Evolutionary conservation across 2,329 filamentous ascomycete species (phyloP), one percentile per base, ranked within the genome.

Genomic region (Byssoonygena ceratinophila): DNA sequence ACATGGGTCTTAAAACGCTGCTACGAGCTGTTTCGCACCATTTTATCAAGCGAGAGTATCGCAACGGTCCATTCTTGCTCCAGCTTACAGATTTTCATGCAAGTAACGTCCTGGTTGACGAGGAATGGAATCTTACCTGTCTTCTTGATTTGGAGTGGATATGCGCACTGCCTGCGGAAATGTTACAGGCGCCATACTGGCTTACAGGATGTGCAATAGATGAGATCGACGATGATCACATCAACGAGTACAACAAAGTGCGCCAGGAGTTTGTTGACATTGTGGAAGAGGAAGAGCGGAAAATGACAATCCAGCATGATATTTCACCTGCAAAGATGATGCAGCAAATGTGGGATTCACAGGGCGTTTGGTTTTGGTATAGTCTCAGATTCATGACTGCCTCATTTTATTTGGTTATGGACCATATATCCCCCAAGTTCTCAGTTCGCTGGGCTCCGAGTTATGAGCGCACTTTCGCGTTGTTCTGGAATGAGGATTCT

Each of bases 81-180:
- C 36, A 39, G 16, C 20, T 39, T 39, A 39, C 36, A 8, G 36
- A 39, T 39, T 39, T 39, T 22, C 36, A 39, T 39, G 36, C 36
- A 18, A 39, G 36, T 20, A 39, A 39, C 36, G 11, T 39, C n/a
- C 60, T 66, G 29, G 63, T 65, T 8, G 62, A 66, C 52, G 49
- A 62, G 4, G 54, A 66, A 16, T 68, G 66, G 64, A 59, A 67
- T 57, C 60, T 69, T 44, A 67, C 49, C 27, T 57, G 46, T 22
- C 51, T 68, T 9, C 62, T 68, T 47, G 64, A 68, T 50, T 54
- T 69, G 5, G 66, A 68, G 57, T 69, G 62, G 60, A 59, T 61
- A 39, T 66, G 60, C 54, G 61, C 61, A 1, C 58, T 59, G 1
- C 66, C 65, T 2, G 48, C 64, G 7, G 60, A 68, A 53, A 60